Conservation (phyloP, 805 yeast genomes). For the Saturnispora besseyi region DNA sequence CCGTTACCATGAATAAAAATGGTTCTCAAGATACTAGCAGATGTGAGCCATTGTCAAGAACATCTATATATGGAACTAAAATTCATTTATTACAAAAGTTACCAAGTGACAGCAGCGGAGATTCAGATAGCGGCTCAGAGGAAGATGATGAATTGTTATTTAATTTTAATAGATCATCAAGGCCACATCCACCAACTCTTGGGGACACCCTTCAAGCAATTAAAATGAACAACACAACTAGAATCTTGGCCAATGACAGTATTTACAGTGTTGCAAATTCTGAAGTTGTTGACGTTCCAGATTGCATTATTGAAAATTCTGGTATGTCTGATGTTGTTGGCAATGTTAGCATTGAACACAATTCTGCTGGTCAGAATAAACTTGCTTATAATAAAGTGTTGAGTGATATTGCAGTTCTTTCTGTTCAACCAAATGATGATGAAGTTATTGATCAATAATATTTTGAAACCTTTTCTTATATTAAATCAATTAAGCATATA, state of each 20-base stretch:
- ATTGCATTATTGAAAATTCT: slow-evolving; percentile 5
- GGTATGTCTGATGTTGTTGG: background rate
- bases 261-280: slow-evolving; percentile 3
- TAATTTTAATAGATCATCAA: slow-evolving; percentile 7
- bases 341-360: background rate
- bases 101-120: background rate
- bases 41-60: background rate
- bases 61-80: slow-evolving; percentile 13
- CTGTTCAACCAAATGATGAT: slow-evolving; percentile 1
- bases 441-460: slow-evolving; percentile 1
- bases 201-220: background rate
- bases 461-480: background rate
- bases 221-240: background rate
- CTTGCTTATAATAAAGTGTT: slow-evolving; percentile 3
- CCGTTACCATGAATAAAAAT: background rate
- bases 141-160: slow-evolving; percentile 11
- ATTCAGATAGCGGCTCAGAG: slow-evolving; percentile 1
- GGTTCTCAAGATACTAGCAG: background rate
- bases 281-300: slow-evolving; percentile 14
- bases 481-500: background rate
- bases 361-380: slow-evolving; percentile 9
- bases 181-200: background rate
- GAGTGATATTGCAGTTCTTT: slow-evolving; percentile 4
- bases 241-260: slow-evolving; percentile 2
- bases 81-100: slow-evolving; percentile 3